Conservation (phyloP, 441 rosid genomes). For the Mallotus japonicus region DNA sequence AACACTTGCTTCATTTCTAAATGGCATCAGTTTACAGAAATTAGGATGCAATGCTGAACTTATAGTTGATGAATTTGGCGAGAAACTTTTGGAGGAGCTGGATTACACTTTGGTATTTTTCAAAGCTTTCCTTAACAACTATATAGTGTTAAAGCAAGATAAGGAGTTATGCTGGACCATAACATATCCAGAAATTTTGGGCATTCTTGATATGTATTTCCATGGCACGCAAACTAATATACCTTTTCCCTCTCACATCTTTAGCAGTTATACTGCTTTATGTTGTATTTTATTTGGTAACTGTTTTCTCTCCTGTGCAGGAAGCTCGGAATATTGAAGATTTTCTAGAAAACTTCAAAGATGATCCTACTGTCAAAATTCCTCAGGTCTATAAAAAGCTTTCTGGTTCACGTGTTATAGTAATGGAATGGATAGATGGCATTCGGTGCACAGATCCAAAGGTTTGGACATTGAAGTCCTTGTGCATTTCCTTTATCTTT, state of each 20-base stretch:
- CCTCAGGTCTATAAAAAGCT: slow-evolving; percentile 80
- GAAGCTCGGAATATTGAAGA: slow-evolving; percentile 96
- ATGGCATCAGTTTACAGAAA: slow-evolving; percentile 82
- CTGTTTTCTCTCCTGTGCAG: slow-evolving; percentile 36
- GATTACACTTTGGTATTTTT: slow-evolving; percentile 86
- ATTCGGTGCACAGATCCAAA: slow-evolving; percentile 94
- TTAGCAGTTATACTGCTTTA: background rate
- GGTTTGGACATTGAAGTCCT: slow-evolving; percentile 40
- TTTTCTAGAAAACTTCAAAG: slow-evolving; percentile 84
- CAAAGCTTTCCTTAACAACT: slow-evolving; percentile 18
- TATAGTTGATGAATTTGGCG: slow-evolving; percentile 95
- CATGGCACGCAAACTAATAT: slow-evolving; percentile 1
- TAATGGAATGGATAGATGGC: slow-evolving; percentile 99
- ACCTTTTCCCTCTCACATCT: background rate
- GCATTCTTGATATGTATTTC: background rate
- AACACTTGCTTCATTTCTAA: slow-evolving; percentile 87
- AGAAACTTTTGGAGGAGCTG: slow-evolving; percentile 95
- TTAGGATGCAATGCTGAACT: slow-evolving; percentile 95
- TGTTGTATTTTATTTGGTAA: slow-evolving; percentile 7
- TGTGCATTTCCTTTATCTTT: slow-evolving; percentile 11
- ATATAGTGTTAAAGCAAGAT: background rate
- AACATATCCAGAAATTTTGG: background rate
- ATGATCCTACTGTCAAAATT: slow-evolving; percentile 91
- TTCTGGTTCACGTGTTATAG: slow-evolving; percentile 86
- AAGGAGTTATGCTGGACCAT: background rate